Percentiles rank a stretch among this genome's conserved stretches.
phyloP scores from a whole-genome alignment of 1,284 basidiomycete species.

The Irpex lacteus region DNA sequence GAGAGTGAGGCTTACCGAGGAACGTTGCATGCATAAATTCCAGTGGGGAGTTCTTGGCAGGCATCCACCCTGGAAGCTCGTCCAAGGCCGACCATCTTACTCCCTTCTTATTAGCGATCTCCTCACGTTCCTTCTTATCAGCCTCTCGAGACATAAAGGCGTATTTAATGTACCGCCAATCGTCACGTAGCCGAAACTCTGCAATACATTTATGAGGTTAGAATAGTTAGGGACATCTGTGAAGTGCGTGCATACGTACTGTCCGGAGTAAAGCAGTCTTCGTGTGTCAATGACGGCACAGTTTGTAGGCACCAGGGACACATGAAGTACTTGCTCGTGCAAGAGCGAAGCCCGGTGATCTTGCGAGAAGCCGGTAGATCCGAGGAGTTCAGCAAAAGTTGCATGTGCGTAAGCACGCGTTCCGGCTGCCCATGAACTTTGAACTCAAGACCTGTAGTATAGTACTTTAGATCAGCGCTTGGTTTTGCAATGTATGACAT shows the following conservation, averaged over 20 bases:
- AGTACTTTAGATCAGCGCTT: neutral
- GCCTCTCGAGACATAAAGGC: constrained; percentile 12
- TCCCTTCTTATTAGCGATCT: constrained; percentile 16
- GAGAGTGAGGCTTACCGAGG: too few relatives aligned
- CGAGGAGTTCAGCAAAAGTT: constrained; percentile 10
- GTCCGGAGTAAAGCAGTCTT: constrained; percentile 2
- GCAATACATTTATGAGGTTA: neutral
- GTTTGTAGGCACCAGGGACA: constrained; percentile 9
- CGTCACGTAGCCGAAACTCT: constrained; percentile 10
- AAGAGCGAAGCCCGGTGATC: constrained; percentile 8
- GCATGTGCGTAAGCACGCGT: constrained; percentile 5
- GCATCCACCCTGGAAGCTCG: constrained; percentile 17
- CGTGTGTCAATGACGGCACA: neutral
- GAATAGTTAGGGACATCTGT: neutral
- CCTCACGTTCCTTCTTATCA: constrained; percentile 1
- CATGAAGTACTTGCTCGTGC: constrained; percentile 7
- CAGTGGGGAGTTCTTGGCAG: constrained; percentile 2
- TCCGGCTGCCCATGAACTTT: constrained; percentile 1
- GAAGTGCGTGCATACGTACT: neutral
- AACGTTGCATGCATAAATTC: constrained; percentile 15
- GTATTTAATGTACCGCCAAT: constrained; percentile 19
- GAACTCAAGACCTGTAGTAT: constrained; percentile 2
- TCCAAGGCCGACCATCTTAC: constrained; percentile 17
- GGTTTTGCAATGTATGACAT: neutral
- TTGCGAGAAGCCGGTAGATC: constrained; percentile 21